Base-by-base conservation (phyloP, 768 basidiomycete species). In the Mycena kentingensis region DNA sequence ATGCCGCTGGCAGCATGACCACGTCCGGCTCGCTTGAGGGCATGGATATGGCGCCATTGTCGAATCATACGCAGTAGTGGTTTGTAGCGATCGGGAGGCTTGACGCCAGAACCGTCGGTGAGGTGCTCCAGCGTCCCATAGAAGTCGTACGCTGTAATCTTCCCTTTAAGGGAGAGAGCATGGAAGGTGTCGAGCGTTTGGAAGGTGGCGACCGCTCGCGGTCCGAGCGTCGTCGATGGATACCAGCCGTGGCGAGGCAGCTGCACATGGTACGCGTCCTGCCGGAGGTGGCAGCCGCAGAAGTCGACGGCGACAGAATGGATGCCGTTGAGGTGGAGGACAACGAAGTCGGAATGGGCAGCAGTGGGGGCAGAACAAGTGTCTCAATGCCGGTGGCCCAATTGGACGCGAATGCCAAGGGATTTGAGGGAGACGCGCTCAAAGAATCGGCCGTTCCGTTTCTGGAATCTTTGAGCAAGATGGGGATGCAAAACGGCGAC, bases 241-340 rank as follows among this genome's bases (percentile, higher is more conserved):
- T 27, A 62, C 28, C 46, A 44, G 2, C 51, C 24, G 5, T 18
- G 45, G 19, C 54, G 53, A 4, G 56, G 37, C 5, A 62, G 46
- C 24, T 61, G 60, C 2, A 46, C 15, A 27, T 3, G 34, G 34
- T 2, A 8, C 16, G 3, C 22, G 24, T 19, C 52, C 19, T 36
- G 28, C 35, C 24, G 45, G 19, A 19, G 29, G 7, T 42, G 39
- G 13, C 50, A 51, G 3, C 43, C 43, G 47, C 73, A 75, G 48
- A 65, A 74, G 46, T 66, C 57, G 1, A 74, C 28, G 4, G 27
- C 48, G 3, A 74, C 63, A 3, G 55, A 28, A 44, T 73, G 72
- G 16, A 75, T 63, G 0, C 68, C 70, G 45, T 61, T 58, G 0
- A 38, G 52, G 47, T 71, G 59, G 42, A 75, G 47, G 15, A 75